Percentiles rank a stretch among this genome's conserved stretches.
Conservation (phyloP, 164 flowering plant genomes). For the Liquidambar formosana region DNA sequence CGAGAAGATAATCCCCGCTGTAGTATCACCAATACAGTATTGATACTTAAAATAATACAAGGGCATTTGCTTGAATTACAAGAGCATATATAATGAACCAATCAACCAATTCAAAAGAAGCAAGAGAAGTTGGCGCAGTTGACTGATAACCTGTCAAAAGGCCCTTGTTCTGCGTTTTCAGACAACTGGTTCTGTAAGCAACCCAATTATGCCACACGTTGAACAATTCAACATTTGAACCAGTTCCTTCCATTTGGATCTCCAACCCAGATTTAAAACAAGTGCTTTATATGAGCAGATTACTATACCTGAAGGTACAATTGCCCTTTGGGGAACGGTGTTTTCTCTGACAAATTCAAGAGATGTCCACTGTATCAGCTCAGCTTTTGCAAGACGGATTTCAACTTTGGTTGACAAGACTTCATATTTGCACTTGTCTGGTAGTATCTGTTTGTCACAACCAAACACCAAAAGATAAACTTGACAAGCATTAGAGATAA, state of each 20-base stretch:
- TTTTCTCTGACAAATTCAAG: constrained; percentile 66
- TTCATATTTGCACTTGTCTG: constrained; percentile 63
- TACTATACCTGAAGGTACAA: constrained; percentile 51
- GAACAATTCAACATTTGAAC: not conserved
- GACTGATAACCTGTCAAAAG: not conserved
- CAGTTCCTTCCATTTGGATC: not conserved
- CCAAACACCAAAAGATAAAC: constrained; percentile 6
- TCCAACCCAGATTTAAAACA: not conserved
- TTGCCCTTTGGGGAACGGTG: constrained; percentile 38
- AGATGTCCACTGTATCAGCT: constrained; percentile 68
- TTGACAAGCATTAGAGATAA: not conserved
- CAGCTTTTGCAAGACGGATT: constrained; percentile 87
- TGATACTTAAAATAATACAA: too few species aligned
- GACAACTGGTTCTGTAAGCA: not conserved
- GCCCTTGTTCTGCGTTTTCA: not conserved
- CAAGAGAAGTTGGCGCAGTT: not conserved
- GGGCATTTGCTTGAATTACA: not conserved
- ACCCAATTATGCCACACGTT: not conserved
- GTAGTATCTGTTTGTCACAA: constrained; percentile 61
- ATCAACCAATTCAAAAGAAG: not conserved
- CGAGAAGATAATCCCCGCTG: not conserved
- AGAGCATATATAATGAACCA: not conserved
- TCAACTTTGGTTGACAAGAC: constrained; percentile 88
- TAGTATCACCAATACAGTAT: too few species aligned
- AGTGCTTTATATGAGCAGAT: not conserved